phyloP scores from a whole-genome alignment of 179 eudicot species.

The Beta corolliflora region DNA sequence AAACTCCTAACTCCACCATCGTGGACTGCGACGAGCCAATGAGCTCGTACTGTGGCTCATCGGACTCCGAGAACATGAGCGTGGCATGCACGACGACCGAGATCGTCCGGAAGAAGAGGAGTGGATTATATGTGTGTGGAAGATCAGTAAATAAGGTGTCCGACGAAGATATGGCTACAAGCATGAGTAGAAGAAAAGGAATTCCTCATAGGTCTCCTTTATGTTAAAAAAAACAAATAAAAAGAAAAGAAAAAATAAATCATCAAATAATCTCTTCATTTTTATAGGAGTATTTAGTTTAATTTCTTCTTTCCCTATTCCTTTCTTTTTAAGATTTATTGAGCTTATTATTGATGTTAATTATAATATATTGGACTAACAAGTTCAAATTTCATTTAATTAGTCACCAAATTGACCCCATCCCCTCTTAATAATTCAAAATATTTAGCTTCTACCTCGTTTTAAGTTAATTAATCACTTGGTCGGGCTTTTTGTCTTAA shows the following conservation, averaged over 20 bases:
- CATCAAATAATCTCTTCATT: constrained; percentile 15
- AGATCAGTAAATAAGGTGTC: constrained; percentile 54
- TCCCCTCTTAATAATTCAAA: neutral
- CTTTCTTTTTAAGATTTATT: constrained; percentile 3
- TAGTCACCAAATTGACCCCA: neutral
- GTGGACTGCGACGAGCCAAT: constrained; percentile 74
- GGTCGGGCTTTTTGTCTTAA: constrained; percentile 97
- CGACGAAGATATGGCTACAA: constrained; percentile 84
- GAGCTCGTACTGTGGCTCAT: constrained; percentile 70
- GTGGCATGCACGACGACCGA: constrained; percentile 45
- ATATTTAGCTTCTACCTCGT: constrained; percentile 33
- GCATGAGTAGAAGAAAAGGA: constrained; percentile 93
- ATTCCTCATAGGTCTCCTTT: constrained; percentile 92
- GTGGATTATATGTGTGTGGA: constrained; percentile 63
- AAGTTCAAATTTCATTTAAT: constrained; percentile 26
- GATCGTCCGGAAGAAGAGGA: constrained; percentile 78
- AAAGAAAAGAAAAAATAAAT: neutral
- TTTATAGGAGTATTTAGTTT: constrained; percentile 10
- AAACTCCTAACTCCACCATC: constrained; percentile 67
- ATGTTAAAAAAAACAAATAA: constrained; percentile 35
- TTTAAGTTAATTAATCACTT: constrained; percentile 61
- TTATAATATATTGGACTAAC: constrained; percentile 13
- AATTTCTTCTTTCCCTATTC: neutral
- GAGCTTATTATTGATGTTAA: constrained; percentile 24
- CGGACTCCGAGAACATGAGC: constrained; percentile 76